phyloP scores from a whole-genome alignment of 208 protist species.

The Naegleria fowleri region DNA sequence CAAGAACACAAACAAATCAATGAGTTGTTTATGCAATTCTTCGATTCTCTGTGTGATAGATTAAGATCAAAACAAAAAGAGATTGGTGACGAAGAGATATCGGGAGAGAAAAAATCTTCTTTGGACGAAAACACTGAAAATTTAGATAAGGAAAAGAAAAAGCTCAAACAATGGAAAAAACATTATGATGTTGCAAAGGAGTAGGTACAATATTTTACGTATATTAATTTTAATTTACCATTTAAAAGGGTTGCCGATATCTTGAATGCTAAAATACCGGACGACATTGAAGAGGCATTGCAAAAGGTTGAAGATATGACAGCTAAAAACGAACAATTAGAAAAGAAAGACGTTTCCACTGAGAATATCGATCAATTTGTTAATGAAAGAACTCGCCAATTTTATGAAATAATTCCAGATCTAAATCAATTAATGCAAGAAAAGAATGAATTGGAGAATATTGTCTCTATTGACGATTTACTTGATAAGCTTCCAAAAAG shows the following conservation, averaged over 20 bases:
- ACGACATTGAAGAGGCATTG: not conserved
- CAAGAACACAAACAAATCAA: not conserved
- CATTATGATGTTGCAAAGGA: not conserved
- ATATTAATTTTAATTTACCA: not conserved
- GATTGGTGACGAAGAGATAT: not conserved
- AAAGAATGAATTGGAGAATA: not conserved
- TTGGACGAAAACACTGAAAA: not conserved
- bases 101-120: not conserved
- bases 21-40: not conserved
- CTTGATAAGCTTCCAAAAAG: not conserved
- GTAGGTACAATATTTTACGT: not conserved
- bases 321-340: not conserved
- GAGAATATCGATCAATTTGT: not conserved
- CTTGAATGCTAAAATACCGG: not conserved
- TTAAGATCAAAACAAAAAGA: not conserved
- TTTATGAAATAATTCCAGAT: not conserved
- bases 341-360: not conserved
- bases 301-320: not conserved
- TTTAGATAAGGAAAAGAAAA: conserved; percentile 1
- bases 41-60: not conserved
- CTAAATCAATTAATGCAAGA: not conserved
- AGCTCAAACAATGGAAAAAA: not conserved
- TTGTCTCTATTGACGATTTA: not conserved
- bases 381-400: not conserved
- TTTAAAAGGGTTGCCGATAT: not conserved